Conservation (phyloP, 495 filamentous ascomycete species). For the Podospora pseudoanserina region DNA sequence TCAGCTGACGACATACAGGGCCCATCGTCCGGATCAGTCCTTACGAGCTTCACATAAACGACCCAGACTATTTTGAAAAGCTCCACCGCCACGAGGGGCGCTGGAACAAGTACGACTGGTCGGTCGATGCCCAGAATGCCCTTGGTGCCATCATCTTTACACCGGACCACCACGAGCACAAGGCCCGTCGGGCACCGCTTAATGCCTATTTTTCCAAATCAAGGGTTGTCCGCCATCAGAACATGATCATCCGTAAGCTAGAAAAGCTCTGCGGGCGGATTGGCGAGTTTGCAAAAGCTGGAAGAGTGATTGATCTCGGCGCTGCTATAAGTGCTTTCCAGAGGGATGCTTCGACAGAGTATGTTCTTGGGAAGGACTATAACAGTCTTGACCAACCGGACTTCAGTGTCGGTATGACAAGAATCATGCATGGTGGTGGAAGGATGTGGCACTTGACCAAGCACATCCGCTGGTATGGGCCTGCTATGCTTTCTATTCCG, state of each 20-base stretch:
- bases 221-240: conserved; percentile 21
- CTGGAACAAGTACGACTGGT: conserved; percentile 32
- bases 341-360: conserved; percentile 27
- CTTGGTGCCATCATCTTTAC: conserved; percentile 20
- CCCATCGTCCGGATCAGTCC: conserved; percentile 36
- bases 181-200: conserved; percentile 18
- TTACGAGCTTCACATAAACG: conserved; percentile 32
- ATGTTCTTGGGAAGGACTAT: conserved; percentile 28
- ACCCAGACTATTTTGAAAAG: conserved; percentile 29
- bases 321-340: conserved; percentile 32
- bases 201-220: conserved; percentile 28
- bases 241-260: conserved; percentile 23
- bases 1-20: conserved; percentile 12
- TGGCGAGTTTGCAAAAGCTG: conserved; percentile 2
- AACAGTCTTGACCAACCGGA: conserved; percentile 29
- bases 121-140: conserved; percentile 24
- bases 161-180: conserved; percentile 28
- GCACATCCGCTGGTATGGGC: conserved; percentile 27
- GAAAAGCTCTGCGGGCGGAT: conserved; percentile 33
- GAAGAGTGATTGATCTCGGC: conserved; percentile 27
- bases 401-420: conserved; percentile 22
- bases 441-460: conserved; percentile 31
- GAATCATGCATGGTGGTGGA: conserved; percentile 16
- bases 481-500: conserved; percentile 26
- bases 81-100: conserved; percentile 32